Conservation (phyloP, 495 filamentous ascomycete genomes). For the Talaromyces liani region DNA sequence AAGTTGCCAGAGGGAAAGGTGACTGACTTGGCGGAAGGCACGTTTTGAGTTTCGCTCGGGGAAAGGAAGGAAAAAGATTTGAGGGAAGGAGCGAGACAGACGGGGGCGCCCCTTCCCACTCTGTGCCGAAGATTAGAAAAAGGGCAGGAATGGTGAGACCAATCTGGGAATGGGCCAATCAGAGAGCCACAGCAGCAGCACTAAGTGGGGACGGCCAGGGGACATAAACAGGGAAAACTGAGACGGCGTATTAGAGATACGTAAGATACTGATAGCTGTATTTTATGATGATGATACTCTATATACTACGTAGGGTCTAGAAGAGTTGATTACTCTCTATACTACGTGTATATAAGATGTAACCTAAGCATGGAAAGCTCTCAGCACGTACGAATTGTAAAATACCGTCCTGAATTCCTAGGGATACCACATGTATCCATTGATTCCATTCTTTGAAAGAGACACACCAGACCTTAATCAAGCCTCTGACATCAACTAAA, state of each 20-base stretch:
- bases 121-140: neutral
- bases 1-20: slow-evolving; percentile 15
- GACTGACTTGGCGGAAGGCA: slow-evolving; percentile 19
- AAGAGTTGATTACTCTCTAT: too few species aligned
- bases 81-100: neutral
- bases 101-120: neutral
- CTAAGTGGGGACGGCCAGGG: neutral
- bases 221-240: slow-evolving; percentile 1
- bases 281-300: neutral
- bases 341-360: neutral
- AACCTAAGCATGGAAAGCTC: neutral
- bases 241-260: neutral
- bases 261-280: neutral
- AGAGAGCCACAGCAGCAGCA: neutral
- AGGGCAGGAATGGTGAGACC: slow-evolving; percentile 4
- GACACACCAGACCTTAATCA: neutral
- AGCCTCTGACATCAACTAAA: neutral
- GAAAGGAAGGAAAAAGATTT: neutral
- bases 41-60: slow-evolving; percentile 12
- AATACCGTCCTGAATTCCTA: too few species aligned
- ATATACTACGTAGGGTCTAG: too few species aligned
- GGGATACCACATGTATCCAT: too few species aligned
- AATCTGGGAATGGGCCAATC: neutral
- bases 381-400: too few species aligned
- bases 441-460: too few species aligned